These are phyloP conservation scores for Stephania japonica DNA, from an alignment of 164 flowering plant species.

Conservation along the genomic window DNA sequence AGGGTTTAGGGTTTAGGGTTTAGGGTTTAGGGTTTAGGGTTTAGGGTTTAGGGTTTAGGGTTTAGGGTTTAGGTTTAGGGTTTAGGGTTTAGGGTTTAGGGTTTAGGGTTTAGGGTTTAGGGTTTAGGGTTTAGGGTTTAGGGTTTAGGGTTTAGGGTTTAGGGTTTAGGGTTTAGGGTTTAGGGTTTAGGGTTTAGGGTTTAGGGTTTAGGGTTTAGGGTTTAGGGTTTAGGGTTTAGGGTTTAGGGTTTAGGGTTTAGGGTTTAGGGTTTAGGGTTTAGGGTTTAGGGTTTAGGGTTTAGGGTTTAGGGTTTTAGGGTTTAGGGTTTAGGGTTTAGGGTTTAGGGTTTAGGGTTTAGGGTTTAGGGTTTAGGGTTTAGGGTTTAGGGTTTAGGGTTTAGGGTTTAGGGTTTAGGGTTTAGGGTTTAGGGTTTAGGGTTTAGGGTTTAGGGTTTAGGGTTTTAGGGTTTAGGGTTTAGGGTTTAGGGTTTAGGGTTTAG, in stretches of 20 bases:
- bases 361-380: constrained; percentile 12
- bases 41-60: constrained; percentile 3
- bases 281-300: constrained; percentile 10
- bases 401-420: constrained; percentile 12
- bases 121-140: constrained; percentile 11
- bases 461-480: too few species aligned
- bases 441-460: constrained; percentile 18
- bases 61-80: background rate
- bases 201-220: constrained; percentile 16
- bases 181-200: constrained; percentile 5
- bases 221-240: constrained; percentile 10
- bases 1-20: background rate
- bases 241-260: constrained; percentile 8
- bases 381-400: constrained; percentile 2
- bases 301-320: constrained; percentile 11
- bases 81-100: background rate
- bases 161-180: background rate
- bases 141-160: background rate
- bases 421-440: constrained; percentile 15
- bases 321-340: constrained; percentile 13
- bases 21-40: background rate
- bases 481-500: too few species aligned
- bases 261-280: constrained; percentile 8
- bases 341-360: constrained; percentile 15
- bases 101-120: background rate